phyloP scores from a whole-genome alignment of 768 basidiomycete genomes.

The Holtermannia corniformis region DNA sequence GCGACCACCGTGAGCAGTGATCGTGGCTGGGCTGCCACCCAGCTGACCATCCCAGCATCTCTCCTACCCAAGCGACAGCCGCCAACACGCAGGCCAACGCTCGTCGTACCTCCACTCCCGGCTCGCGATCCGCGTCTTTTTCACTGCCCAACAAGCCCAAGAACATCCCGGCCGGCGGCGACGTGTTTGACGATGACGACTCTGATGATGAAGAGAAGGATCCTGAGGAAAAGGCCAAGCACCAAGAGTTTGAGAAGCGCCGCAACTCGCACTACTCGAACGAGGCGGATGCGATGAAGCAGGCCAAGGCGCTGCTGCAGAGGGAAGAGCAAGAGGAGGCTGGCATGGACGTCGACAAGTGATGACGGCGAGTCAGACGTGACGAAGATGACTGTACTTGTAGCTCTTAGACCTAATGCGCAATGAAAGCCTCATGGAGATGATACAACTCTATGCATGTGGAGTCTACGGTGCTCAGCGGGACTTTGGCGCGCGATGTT shows the following conservation, averaged over 20 bases:
- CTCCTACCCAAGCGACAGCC: not conserved
- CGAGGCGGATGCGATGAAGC: constrained; percentile 38
- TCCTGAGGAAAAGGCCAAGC: constrained; percentile 49
- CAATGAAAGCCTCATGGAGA: not conserved
- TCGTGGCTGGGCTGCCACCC: too few relatives aligned
- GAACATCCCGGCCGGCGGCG: constrained; percentile 41
- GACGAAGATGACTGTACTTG: not conserved
- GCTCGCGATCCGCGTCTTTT: constrained; percentile 35
- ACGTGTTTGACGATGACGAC: constrained; percentile 48
- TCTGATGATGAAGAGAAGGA: constrained; percentile 78
- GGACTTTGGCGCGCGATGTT: not conserved
- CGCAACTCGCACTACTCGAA: constrained; percentile 37
- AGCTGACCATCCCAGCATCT: constrained; percentile 1
- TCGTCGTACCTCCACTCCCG: constrained; percentile 13
- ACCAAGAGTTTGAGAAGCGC: constrained; percentile 34
- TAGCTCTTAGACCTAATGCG: not conserved
- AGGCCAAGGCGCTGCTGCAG: constrained; percentile 28
- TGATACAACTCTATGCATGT: not conserved
- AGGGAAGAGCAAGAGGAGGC: constrained; percentile 20
- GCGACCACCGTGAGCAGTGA: not conserved
- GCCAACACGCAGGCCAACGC: constrained; percentile 8
- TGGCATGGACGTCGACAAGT: constrained; percentile 3
- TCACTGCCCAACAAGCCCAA: constrained; percentile 37
- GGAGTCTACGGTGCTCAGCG: not conserved
- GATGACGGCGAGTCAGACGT: too few relatives aligned